Evolutionary conservation across 1,284 basidiomycete genomes (phyloP).

Genomic region (Tylopilus sp.): DNA sequence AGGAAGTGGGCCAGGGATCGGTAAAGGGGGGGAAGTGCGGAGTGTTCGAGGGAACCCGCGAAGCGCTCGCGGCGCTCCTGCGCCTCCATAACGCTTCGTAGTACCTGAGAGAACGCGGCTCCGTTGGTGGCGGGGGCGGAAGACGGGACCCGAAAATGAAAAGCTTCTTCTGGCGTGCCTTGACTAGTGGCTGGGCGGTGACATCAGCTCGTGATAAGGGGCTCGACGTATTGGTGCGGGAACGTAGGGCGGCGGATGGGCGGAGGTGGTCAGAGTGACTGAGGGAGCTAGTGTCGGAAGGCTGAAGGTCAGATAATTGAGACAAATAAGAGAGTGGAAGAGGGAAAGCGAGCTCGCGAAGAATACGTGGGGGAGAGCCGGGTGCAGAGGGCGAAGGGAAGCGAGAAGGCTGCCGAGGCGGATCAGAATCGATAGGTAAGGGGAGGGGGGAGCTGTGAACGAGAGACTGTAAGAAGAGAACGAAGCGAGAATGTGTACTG

Average conservation of each 20-base stretch:
- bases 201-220: conserved; percentile 23
- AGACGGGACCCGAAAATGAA: conserved; percentile 25
- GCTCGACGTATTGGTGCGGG: conserved; percentile 32
- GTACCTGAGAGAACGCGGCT: conserved; percentile 49
- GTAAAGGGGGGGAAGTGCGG: conserved; percentile 15
- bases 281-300: conserved; percentile 9
- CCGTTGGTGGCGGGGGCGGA: conserved; percentile 44
- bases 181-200: conserved; percentile 11
- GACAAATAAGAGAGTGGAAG: conserved; percentile 36
- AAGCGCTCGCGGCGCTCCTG: neutral
- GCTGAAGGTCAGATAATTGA: conserved; percentile 15
- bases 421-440: conserved; percentile 44
- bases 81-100: conserved; percentile 55
- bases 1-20: conserved; percentile 18
- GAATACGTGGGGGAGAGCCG: conserved; percentile 28
- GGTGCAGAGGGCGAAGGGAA: conserved; percentile 16
- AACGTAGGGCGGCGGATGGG: conserved; percentile 36
- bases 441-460: conserved; percentile 53
- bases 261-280: neutral
- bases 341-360: conserved; percentile 66
- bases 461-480: conserved; percentile 65
- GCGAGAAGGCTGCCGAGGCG: conserved; percentile 20
- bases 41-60: neutral
- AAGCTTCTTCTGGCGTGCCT: conserved; percentile 15
- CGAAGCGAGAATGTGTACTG: conserved; percentile 66